Evolutionary conservation across 441 rosid species (phyloP), one percentile per base, ranked within the genome.

Genomic region (Brassica balearica): DNA sequence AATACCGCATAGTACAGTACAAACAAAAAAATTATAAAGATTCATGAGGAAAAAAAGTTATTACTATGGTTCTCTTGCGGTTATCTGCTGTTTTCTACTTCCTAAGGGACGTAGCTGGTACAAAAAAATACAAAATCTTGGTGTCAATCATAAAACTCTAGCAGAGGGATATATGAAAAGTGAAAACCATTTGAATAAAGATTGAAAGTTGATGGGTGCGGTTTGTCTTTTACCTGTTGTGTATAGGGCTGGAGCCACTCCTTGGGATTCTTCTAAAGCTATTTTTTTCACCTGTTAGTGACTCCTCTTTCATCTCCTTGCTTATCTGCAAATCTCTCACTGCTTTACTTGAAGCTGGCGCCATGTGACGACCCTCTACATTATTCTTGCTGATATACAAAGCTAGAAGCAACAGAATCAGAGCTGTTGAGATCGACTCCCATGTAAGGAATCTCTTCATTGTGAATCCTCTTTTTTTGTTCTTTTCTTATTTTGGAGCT

Each of bases 241-340:
- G 93, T 51, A 73, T 89, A 43, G 97, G 98, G 82, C 90, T 93
- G 23, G 88, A 77, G 73, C 73, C 81, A 84, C 88, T 86, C 8
- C 92, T 92, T 74, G 98, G 98, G 60, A 89, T 86, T 84, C 65
- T 82, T 66, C 89, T 76, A 77, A 86, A 86, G 87, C 92, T 90
- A 0, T 90, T 80, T 29, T 76, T 77, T 8, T 83, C 88, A 74
- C 86, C 80, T 84, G 85, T 73, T 65, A 75, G 79, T 15, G 84
- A 80, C 74, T 71, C 55, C 32, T 51, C 67, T 66, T 66, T 76
- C 74, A n/a, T 81, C 82, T 82, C 84, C 73, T 82, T 62, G 15
- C 60, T 75, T 56, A 80, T 77, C 27, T 78, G 82, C 71, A 85
- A 79, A 76, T 84, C 84, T 66, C 84, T 82, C 53, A 76, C 53